Base-by-base conservation (phyloP, 2,329 filamentous ascomycete genomes). In the Coniochaeta hoffmannii region DNA sequence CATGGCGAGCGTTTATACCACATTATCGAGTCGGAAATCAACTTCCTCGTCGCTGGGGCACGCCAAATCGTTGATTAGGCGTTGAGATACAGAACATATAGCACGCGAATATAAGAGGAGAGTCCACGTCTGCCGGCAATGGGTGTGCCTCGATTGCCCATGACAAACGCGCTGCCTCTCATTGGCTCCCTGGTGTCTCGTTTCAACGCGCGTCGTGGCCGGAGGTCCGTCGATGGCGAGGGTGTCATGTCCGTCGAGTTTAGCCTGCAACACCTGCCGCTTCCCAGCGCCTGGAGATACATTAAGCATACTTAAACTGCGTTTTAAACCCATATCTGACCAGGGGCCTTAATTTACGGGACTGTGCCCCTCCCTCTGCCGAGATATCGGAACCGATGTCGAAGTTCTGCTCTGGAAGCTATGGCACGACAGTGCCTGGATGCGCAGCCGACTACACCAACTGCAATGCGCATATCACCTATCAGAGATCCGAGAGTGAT, bases 191-290 rank as follows among this genome's bases (percentile, higher is more conserved):
- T 28, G 9, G 10, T n/a, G 11, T 11, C 26, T 46, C 12, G 41
- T n/a, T 46, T 31, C 49, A 31, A 34, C 28, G 49, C 31, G 49
- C 49, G 49, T 31, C 30, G 31, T 9, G 17, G 17, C 10, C 49
- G 26, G 49, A 51, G 15, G 49, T 51, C 49, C 31, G 49, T 51
- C n/a, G 31, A 22, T 19, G n/a, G 28, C 15, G 49, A 51, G 28
- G 17, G 28, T 10, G 32, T 32, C n/a, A n/a, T 19, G 28, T 51
- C 49, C 31, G 31, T 51, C 5, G 31, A 51, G 15, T 51, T 51
- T 51, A 51, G 49, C 49, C 49, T 46, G 49, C 49, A 51, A 34
- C 49, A 34, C 49, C 49, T 51, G 49, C 49, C 49, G 49, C 31
- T 22, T 30, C n/a, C 28, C 44, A 30, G n/a, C n/a, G 17, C 17